These are phyloP conservation scores for Pythium rhizo-oryzae DNA, from an alignment of 352 stramenopile genomes.

Conservation along the genomic window DNA sequence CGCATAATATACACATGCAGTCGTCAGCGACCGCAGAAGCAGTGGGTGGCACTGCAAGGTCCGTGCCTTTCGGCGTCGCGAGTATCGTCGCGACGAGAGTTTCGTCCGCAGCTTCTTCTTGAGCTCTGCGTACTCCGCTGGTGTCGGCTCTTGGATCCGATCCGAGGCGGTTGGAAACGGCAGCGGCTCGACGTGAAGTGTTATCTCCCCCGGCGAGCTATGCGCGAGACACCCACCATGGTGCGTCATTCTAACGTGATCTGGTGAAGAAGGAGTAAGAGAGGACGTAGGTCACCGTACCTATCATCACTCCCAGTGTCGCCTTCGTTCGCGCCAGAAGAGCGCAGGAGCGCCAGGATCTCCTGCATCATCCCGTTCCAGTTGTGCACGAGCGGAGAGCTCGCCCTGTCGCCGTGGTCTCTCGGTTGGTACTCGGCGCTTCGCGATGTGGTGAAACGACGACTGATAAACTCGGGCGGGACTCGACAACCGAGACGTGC, in stretches of 20 bases:
- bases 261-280: no score
- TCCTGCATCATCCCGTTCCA: constrained; percentile 26
- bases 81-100: constrained; percentile 20
- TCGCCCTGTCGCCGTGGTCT: neutral
- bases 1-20: neutral
- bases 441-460: neutral
- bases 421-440: neutral
- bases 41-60: no score
- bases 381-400: neutral
- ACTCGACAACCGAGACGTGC: no score
- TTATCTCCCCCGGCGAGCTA: neutral
- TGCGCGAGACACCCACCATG: neutral
- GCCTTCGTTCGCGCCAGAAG: neutral
- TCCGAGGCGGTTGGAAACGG: constrained; percentile 18
- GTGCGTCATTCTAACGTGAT: neutral
- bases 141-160: constrained; percentile 9
- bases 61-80: constrained; percentile 20
- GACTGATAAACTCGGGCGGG: no score
- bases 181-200: constrained; percentile 14
- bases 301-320: neutral
- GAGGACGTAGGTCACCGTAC: no score
- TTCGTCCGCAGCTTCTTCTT: constrained; percentile 23
- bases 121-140: constrained; percentile 10
- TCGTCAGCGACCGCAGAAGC: neutral
- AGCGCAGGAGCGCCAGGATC: constrained; percentile 17